phyloP scores from a whole-genome alignment of 164 flowering plant genomes.

The Liriodendron chinense region DNA sequence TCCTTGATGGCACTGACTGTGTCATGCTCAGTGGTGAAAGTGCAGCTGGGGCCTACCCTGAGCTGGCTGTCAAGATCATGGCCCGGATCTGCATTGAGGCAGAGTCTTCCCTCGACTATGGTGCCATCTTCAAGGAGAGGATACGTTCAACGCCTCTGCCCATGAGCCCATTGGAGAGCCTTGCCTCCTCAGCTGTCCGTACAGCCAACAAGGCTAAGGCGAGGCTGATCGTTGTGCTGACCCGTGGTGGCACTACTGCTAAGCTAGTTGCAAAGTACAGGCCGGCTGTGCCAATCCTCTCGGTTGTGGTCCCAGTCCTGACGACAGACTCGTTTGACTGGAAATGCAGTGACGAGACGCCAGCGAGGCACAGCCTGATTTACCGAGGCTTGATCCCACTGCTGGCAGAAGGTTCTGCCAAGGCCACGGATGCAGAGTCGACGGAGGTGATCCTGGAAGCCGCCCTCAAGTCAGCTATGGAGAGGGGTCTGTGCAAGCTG shows the following conservation, averaged over 20 bases:
- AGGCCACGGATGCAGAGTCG: slow-evolving; percentile 78
- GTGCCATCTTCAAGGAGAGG: slow-evolving; percentile 69
- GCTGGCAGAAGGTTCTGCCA: slow-evolving; percentile 77
- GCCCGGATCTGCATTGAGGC: slow-evolving; percentile 75
- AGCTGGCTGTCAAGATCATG: slow-evolving; percentile 80
- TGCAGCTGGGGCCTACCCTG: slow-evolving; percentile 86
- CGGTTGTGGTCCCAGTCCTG: slow-evolving; percentile 76
- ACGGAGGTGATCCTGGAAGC: slow-evolving; percentile 74
- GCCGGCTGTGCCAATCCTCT: slow-evolving; percentile 81
- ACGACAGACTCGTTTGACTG: slow-evolving; percentile 76
- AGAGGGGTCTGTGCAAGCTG: slow-evolving; percentile 42
- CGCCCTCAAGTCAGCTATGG: slow-evolving; percentile 56
- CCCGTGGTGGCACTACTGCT: slow-evolving; percentile 81
- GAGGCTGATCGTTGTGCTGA: slow-evolving; percentile 65
- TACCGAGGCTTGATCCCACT: slow-evolving; percentile 72
- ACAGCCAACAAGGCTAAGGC: slow-evolving; percentile 76
- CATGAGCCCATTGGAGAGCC: slow-evolving; percentile 83
- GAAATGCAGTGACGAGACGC: slow-evolving; percentile 75
- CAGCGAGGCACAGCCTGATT: slow-evolving; percentile 75
- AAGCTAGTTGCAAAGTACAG: slow-evolving; percentile 84
- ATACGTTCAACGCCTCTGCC: slow-evolving; percentile 71
- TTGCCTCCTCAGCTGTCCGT: slow-evolving; percentile 82
- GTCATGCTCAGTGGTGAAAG: slow-evolving; percentile 94
- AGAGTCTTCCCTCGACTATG: slow-evolving; percentile 76
- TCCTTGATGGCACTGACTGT: slow-evolving; percentile 86